Evolutionary conservation across 2,329 filamentous ascomycete species (phyloP).

Genomic region (Canariomyces notabilis): DNA sequence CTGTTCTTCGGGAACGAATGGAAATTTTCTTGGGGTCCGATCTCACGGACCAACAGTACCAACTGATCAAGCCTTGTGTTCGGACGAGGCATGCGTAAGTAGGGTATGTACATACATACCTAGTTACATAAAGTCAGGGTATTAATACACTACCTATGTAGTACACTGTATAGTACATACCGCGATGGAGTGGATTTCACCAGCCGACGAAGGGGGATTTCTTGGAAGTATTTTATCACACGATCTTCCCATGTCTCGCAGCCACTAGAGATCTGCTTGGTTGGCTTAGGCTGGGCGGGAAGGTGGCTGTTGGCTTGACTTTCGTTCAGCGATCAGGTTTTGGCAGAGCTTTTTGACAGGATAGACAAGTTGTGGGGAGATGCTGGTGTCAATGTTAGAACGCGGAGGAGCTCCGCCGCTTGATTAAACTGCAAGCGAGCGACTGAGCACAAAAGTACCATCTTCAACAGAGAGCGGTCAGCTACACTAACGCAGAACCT

Average conservation of each 20-base stretch:
- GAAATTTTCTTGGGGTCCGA: neutral
- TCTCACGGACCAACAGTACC: neutral
- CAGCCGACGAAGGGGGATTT: too few species aligned
- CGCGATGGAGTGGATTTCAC: too few species aligned
- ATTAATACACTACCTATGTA: too few species aligned
- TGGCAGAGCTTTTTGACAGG: neutral
- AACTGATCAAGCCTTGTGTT: neutral
- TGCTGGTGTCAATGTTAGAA: neutral
- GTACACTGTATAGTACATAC: too few species aligned
- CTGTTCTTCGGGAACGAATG: neutral
- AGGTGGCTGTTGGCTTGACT: neutral
- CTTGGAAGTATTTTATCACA: too few species aligned
- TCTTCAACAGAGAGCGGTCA: neutral
- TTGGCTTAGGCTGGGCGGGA: too few species aligned
- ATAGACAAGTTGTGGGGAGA: neutral
- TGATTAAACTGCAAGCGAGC: too few species aligned
- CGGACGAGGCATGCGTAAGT: neutral
- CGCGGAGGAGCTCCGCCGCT: too few species aligned
- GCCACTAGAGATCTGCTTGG: too few species aligned
- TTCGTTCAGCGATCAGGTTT: neutral
- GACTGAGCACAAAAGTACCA: neutral
- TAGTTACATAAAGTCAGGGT: too few species aligned
- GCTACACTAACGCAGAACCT: neutral
- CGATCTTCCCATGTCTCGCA: too few species aligned
- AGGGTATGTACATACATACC: too few species aligned